Evolutionary conservation across 2,329 filamentous ascomycete genomes (phyloP).

Genomic region (Calonectria pseudoturangicola): DNA sequence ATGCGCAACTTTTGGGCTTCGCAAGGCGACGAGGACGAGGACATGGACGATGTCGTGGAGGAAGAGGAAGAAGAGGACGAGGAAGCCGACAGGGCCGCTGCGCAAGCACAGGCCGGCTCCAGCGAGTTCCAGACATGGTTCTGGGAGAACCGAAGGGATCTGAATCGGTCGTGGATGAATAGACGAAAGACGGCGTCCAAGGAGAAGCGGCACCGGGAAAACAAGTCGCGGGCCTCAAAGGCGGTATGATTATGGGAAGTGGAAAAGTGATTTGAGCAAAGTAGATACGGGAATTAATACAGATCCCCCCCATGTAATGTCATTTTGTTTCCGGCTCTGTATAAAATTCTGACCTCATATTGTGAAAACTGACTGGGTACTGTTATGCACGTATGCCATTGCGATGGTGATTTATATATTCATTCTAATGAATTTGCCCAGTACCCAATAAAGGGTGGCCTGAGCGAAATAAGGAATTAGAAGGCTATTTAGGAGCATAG

Average conservation of each 20-base stretch:
- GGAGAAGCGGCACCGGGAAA: constrained; percentile 80
- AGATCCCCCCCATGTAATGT: background rate
- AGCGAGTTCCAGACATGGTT: constrained; percentile 81
- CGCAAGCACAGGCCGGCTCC: constrained; percentile 53
- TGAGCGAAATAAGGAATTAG: too few relatives aligned
- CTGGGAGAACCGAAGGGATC: constrained; percentile 79
- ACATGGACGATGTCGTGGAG: constrained; percentile 57
- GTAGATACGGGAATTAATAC: constrained; percentile 14
- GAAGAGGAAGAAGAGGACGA: constrained; percentile 55
- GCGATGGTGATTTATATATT: too few relatives aligned
- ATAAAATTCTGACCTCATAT: background rate
- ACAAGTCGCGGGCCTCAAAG: constrained; percentile 71
- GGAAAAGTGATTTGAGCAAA: constrained; percentile 6
- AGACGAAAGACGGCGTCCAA: constrained; percentile 78
- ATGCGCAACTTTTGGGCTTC: constrained; percentile 76
- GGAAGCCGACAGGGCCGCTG: constrained; percentile 53
- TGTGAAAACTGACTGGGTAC: too few relatives aligned
- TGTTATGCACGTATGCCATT: too few relatives aligned
- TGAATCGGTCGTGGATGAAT: constrained; percentile 80
- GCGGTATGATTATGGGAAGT: constrained; percentile 53
- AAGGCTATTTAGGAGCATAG: too few relatives aligned
- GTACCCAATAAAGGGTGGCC: too few relatives aligned
- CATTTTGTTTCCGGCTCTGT: background rate
- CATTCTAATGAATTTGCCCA: too few relatives aligned
- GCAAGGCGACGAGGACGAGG: constrained; percentile 61